Conservation (phyloP, 2,329 filamentous ascomycete genomes). For the Fusarium mexicanum region DNA sequence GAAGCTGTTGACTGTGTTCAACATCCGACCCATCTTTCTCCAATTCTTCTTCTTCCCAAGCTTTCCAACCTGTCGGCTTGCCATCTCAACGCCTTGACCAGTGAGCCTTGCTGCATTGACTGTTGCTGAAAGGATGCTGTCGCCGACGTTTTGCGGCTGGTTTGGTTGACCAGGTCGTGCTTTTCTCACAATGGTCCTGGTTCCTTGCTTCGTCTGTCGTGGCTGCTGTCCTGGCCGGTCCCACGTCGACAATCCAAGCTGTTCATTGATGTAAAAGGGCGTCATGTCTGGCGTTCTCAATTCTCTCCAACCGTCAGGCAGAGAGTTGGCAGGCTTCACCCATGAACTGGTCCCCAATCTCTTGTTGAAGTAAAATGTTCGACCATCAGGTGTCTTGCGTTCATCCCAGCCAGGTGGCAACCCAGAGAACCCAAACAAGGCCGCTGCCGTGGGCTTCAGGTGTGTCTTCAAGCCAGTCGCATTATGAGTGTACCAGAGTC, state of each 20-base stretch:
- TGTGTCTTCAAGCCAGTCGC: conserved; percentile 39
- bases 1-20: conserved; percentile 11
- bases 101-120: conserved; percentile 37
- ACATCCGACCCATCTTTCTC: conserved; percentile 33
- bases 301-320: conserved; percentile 42
- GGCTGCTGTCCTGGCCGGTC: conserved; percentile 44
- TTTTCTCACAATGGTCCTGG: not conserved
- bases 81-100: conserved; percentile 27
- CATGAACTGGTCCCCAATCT: conserved; percentile 35
- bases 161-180: conserved; percentile 11
- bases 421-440: conserved; percentile 1
- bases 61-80: conserved; percentile 39
- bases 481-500: conserved; percentile 44
- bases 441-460: conserved; percentile 33
- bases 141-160: not conserved
- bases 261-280: conserved; percentile 43
- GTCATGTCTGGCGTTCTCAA: conserved; percentile 41
- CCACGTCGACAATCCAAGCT: conserved; percentile 39
- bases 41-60: conserved; percentile 42
- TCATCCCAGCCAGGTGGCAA: conserved; percentile 42
- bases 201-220: conserved; percentile 7
- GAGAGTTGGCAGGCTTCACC: conserved; percentile 34
- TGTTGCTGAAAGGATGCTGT: conserved; percentile 26
- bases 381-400: conserved; percentile 37
- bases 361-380: conserved; percentile 39